Evolutionary conservation across 2,329 filamentous ascomycete species (phyloP).

Genomic region (Fusarium poae): DNA sequence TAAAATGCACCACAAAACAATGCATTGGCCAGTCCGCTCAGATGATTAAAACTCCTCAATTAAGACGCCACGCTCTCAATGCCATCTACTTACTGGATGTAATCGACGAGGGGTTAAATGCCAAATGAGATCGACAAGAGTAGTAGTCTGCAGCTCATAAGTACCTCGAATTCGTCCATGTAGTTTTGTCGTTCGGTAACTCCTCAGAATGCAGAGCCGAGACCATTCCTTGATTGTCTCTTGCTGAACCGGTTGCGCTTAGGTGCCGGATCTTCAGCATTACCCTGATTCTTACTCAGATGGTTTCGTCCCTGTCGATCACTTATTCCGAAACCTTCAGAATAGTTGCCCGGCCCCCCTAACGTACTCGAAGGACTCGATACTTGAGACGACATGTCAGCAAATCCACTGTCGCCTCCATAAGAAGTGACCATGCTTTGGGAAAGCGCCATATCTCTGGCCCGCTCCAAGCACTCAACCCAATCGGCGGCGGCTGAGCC

Average conservation of each 20-base stretch:
- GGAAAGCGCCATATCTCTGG: constrained; percentile 84
- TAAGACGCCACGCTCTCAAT: constrained; percentile 54
- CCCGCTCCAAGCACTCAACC: constrained; percentile 89
- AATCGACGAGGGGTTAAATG: constrained; percentile 43
- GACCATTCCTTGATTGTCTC: constrained; percentile 92
- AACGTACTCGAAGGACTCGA: constrained; percentile 84
- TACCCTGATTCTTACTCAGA: constrained; percentile 70
- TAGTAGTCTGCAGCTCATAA: constrained; percentile 22
- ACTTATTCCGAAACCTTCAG: constrained; percentile 62
- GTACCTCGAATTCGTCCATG: constrained; percentile 25
- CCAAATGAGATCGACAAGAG: constrained; percentile 35
- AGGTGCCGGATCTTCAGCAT: constrained; percentile 63
- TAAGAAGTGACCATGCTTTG: constrained; percentile 77
- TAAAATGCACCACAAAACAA: constrained; percentile 46
- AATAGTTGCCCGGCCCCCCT: constrained; percentile 67
- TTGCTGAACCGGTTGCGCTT: constrained; percentile 85
- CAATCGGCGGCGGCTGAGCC: constrained; percentile 86
- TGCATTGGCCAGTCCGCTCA: constrained; percentile 41
- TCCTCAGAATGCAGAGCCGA: constrained; percentile 83
- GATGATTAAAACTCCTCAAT: constrained; percentile 49
- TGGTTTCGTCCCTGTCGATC: constrained; percentile 69
- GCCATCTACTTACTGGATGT: constrained; percentile 48
- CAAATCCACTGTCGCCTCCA: constrained; percentile 74
- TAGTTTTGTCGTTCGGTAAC: constrained; percentile 13
- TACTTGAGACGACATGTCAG: constrained; percentile 76